These are phyloP conservation scores for Harringtonia lauricola DNA, from an alignment of 2,329 filamentous ascomycete genomes.

Conservation along the genomic window DNA sequence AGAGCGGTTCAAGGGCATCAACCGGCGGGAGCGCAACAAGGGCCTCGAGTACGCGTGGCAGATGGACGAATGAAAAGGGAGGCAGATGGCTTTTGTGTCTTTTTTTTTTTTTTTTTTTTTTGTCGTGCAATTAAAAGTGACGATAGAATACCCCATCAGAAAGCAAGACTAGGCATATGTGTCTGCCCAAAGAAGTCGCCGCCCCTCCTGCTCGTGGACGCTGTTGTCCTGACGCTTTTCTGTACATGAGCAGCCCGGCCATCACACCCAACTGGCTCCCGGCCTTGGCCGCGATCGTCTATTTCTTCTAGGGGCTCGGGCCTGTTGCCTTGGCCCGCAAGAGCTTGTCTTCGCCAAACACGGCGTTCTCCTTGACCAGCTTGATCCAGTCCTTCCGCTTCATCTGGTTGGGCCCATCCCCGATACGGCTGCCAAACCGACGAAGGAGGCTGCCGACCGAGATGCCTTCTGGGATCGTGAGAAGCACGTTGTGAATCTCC, in stretches of 20 bases:
- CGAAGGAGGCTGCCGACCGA: slow-evolving; percentile 42
- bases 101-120: too few relatives aligned
- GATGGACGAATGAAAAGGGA: slow-evolving; percentile 62
- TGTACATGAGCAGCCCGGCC: too few relatives aligned
- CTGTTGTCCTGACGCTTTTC: too few relatives aligned
- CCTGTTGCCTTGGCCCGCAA: slow-evolving; percentile 20
- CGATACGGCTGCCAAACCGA: slow-evolving; percentile 41
- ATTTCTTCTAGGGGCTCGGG: background rate
- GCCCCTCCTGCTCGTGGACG: too few relatives aligned
- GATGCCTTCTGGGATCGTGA: slow-evolving; percentile 38
- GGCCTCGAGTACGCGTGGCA: slow-evolving; percentile 88
- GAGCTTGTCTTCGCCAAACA: slow-evolving; percentile 46
- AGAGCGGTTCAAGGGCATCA: slow-evolving; percentile 82
- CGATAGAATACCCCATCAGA: too few relatives aligned
- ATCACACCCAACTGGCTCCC: too few relatives aligned
- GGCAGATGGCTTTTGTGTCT: too few relatives aligned
- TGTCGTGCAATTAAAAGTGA: too few relatives aligned
- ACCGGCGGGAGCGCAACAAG: slow-evolving; percentile 63
- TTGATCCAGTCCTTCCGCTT: slow-evolving; percentile 45
- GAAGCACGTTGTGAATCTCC: slow-evolving; percentile 44
- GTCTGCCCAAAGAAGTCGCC: too few relatives aligned
- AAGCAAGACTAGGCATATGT: too few relatives aligned
- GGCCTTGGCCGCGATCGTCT: too few relatives aligned
- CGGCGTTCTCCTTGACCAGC: slow-evolving; percentile 44
- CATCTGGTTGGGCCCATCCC: slow-evolving; percentile 39